phyloP scores from a whole-genome alignment of 306 rosid genomes.

The Parietaria judaica region DNA sequence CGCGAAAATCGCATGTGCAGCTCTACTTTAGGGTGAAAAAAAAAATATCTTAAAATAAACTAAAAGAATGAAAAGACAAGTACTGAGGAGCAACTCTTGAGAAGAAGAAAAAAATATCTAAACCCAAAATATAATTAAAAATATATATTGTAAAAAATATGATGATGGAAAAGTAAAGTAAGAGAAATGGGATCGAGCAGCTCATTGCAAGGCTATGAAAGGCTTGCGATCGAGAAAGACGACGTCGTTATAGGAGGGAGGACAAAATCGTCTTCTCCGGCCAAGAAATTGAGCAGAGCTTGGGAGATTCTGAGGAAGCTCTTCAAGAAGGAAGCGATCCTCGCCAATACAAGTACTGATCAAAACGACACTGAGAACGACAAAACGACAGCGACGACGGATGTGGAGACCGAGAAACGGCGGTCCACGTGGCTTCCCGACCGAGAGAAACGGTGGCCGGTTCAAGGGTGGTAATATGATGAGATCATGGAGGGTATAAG shows the following conservation, averaged over 20 bases:
- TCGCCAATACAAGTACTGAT: not conserved
- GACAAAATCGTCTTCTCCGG: not conserved
- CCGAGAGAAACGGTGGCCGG: slow-evolving; percentile 47
- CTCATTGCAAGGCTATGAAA: slow-evolving; percentile 27
- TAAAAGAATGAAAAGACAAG: too few relatives aligned
- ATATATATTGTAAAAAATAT: slow-evolving; percentile 15
- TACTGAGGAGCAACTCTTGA: too few relatives aligned
- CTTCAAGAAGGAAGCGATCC: slow-evolving; percentile 10
- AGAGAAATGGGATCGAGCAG: too few relatives aligned
- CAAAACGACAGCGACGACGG: not conserved
- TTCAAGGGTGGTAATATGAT: slow-evolving; percentile 51
- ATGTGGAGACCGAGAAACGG: slow-evolving; percentile 22
- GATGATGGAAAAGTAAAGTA: too few relatives aligned
- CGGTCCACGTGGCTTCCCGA: slow-evolving; percentile 61
- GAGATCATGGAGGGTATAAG: not conserved
- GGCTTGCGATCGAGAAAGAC: slow-evolving; percentile 27
- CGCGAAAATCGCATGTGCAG: too few relatives aligned
- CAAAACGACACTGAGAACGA: not conserved
- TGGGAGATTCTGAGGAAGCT: slow-evolving; percentile 29
- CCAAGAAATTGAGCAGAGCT: slow-evolving; percentile 15
- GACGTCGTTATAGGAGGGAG: slow-evolving; percentile 12
- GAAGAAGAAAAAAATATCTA: not conserved
- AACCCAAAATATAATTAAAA: not conserved
- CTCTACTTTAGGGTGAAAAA: too few relatives aligned
- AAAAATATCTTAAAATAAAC: too few relatives aligned